Percentiles rank a stretch among this genome's conserved stretches.
Conservation (phyloP, 169 alveolate genomes). For the Plasmodium inui region DNA sequence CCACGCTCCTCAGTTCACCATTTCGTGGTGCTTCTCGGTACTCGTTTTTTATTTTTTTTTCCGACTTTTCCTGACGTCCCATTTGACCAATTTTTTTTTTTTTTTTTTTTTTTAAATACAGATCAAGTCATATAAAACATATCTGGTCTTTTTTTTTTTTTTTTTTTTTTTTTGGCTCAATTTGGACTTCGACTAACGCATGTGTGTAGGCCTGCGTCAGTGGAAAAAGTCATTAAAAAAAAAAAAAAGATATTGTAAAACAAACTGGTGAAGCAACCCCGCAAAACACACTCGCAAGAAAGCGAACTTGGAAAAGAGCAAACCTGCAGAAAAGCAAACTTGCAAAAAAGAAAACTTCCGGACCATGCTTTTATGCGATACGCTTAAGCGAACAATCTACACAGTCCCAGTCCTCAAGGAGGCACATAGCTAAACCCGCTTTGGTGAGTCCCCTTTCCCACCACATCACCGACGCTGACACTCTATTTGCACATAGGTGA, state of each 20-base stretch:
- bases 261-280: background rate
- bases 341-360: background rate
- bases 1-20: background rate
- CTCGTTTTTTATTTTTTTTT: background rate
- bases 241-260: background rate
- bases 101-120: slow-evolving; percentile 18
- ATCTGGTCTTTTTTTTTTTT: slow-evolving; percentile 27
- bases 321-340: background rate
- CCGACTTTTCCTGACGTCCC: slow-evolving; percentile 10
- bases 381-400: background rate
- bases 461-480: background rate
- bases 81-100: slow-evolving; percentile 5
- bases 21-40: background rate
- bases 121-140: slow-evolving; percentile 48
- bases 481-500: background rate
- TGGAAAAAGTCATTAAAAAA: slow-evolving; percentile 6
- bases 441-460: background rate
- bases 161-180: slow-evolving; percentile 20
- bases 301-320: background rate
- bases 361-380: background rate
- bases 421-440: background rate
- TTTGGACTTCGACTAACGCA: slow-evolving; percentile 2
- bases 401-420: background rate
- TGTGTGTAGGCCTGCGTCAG: background rate
- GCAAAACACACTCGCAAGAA: background rate